Evolutionary conservation across 2,329 filamentous ascomycete species (phyloP).

Genomic region (Drechslerella coelobrocha): DNA sequence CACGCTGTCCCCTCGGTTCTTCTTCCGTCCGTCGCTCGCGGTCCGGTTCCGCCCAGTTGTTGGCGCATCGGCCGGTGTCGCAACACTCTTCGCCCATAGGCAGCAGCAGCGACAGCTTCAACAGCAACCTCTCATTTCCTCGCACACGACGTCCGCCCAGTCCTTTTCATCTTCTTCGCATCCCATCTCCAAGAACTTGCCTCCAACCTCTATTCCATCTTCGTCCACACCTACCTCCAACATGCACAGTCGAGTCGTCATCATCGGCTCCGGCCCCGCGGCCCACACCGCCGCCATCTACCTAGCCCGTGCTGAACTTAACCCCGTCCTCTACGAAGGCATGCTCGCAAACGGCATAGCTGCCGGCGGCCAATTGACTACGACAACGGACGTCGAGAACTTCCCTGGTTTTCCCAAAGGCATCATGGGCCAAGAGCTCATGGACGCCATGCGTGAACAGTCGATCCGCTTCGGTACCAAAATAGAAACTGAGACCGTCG

Average conservation of each 20-base stretch:
- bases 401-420: slow-evolving; percentile 91
- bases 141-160: not conserved
- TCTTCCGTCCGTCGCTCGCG: slow-evolving; percentile 46
- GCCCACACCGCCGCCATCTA: slow-evolving; percentile 98
- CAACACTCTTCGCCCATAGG: slow-evolving; percentile 43
- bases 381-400: slow-evolving; percentile 98
- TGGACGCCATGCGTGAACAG: slow-evolving; percentile 95
- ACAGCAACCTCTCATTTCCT: slow-evolving; percentile 11
- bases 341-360: slow-evolving; percentile 98
- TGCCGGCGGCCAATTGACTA: slow-evolving; percentile 94
- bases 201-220: not conserved
- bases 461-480: slow-evolving; percentile 90
- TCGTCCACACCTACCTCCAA: slow-evolving; percentile 61
- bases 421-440: slow-evolving; percentile 85
- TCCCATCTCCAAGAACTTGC: slow-evolving; percentile 12
- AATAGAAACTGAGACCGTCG: slow-evolving; percentile 90
- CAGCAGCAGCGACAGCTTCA: slow-evolving; percentile 29
- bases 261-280: slow-evolving; percentile 92
- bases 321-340: slow-evolving; percentile 95
- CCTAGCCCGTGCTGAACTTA: slow-evolving; percentile 89
- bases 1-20: slow-evolving; percentile 53
- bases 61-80: slow-evolving; percentile 50
- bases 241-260: slow-evolving; percentile 94
- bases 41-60: slow-evolving; percentile 52
- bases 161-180: slow-evolving; percentile 11